phyloP scores from a whole-genome alignment of 2,329 filamentous ascomycete species.

The Colletotrichum phormii region DNA sequence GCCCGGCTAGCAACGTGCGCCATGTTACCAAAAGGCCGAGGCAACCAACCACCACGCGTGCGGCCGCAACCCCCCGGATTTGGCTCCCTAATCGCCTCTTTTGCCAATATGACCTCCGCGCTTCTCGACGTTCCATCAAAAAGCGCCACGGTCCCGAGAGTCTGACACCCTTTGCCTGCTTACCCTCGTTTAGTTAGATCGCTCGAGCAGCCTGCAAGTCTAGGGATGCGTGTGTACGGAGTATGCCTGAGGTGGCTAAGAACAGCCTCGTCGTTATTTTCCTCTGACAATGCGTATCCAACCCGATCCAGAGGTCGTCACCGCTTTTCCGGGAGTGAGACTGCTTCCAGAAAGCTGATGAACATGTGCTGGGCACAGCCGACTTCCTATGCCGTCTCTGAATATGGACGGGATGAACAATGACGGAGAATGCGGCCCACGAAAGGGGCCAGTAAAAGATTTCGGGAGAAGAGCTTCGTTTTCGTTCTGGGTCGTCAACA shows the following conservation, averaged over 20 bases:
- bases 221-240: not conserved
- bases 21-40: constrained; percentile 27
- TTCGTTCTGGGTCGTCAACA: constrained; percentile 1
- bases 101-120: constrained; percentile 23
- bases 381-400: not conserved
- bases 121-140: constrained; percentile 31
- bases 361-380: not conserved
- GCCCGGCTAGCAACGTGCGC: constrained; percentile 28
- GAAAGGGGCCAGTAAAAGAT: constrained; percentile 1
- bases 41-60: constrained; percentile 27
- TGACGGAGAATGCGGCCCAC: not conserved
- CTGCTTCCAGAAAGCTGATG: not conserved
- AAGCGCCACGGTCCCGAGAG: constrained; percentile 28
- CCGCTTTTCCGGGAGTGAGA: constrained; percentile 17
- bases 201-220: constrained; percentile 2
- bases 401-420: not conserved
- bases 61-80: constrained; percentile 8
- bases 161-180: constrained; percentile 26
- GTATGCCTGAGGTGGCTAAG: not conserved
- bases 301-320: constrained; percentile 2
- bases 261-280: constrained; percentile 2
- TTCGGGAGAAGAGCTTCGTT: constrained; percentile 10
- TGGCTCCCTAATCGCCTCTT: constrained; percentile 18
- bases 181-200: not conserved
- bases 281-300: constrained; percentile 4